Percentiles rank a stretch among this genome's conserved stretches.
Conservation (phyloP, 805 yeast genomes). For the Wickerhamiella shivajii region DNA sequence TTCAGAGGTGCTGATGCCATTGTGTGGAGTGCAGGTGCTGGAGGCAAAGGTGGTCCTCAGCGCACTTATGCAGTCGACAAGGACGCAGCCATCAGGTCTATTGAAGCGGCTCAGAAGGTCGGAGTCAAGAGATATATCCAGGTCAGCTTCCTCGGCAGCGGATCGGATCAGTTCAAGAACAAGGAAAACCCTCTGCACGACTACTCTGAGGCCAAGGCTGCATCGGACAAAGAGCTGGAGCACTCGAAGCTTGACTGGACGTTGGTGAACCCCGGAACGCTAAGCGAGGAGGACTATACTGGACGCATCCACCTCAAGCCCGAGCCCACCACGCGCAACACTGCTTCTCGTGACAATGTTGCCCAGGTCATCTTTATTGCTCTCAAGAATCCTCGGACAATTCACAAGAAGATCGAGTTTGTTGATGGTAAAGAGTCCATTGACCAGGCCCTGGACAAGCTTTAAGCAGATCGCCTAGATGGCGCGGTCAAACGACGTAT, state of each 20-base stretch:
- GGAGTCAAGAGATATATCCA: slow-evolving; percentile 34
- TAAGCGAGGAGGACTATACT: slow-evolving; percentile 29
- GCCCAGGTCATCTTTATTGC: slow-evolving; percentile 30
- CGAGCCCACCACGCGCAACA: slow-evolving; percentile 12
- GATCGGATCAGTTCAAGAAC: slow-evolving; percentile 33
- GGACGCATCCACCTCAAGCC: slow-evolving; percentile 31
- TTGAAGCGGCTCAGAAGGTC: slow-evolving; percentile 38
- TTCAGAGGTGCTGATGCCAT: slow-evolving; percentile 40
- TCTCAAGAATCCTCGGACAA: slow-evolving; percentile 7
- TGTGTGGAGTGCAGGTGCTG: slow-evolving; percentile 49
- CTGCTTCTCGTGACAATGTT: slow-evolving; percentile 37
- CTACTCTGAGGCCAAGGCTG: slow-evolving; percentile 47
- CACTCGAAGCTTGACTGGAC: slow-evolving; percentile 36
- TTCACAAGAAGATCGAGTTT: slow-evolving; percentile 13
- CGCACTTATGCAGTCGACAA: slow-evolving; percentile 39
- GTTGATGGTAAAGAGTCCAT: slow-evolving; percentile 16
- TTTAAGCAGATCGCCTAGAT: slow-evolving; percentile 2
- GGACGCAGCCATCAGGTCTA: slow-evolving; percentile 44
- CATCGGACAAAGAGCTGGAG: slow-evolving; percentile 38
- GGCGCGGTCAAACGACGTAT: too few relatives aligned
- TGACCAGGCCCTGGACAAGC: slow-evolving; percentile 8
- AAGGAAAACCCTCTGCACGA: slow-evolving; percentile 28
- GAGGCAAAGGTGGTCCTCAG: slow-evolving; percentile 34
- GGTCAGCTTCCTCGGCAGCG: slow-evolving; percentile 43
- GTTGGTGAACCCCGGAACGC: slow-evolving; percentile 39